Evolutionary conservation across 2,329 filamentous ascomycete genomes (phyloP), one percentile per base, ranked within the genome.

Genomic region (Sporothrix pseudoabietina): DNA sequence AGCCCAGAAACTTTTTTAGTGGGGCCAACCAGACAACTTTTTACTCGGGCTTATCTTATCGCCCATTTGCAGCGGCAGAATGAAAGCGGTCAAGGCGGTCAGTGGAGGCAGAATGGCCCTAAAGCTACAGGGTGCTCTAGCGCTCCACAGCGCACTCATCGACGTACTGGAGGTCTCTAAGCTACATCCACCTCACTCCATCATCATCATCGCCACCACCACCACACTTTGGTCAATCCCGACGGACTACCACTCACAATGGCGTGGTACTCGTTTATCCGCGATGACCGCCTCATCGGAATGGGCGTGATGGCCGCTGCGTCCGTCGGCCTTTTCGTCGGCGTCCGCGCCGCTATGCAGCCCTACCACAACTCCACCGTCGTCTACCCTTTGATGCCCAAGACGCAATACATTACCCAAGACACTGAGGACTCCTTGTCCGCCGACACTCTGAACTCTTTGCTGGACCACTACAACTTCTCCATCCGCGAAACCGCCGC

Each of bases 371-470:
- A n/a, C 9, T 89, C 88, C 74, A 47, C 35, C 49, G 52, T 70
- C 35, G 44, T 41, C 22, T 70, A 57, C 52, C 87, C 88, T 49
- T 79, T 84, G 52, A 87, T 89, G 74, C 89, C 89, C 49, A 90
- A 91, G 79, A 88, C 91, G 69, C 88, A 91, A 77, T 92, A 92
- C 79, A 92, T 93, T 76, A 92, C 89, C 16, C 90, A 94, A 79
- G 89, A 91, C 32, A 92, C 91, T 1, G 91, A 94, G 78, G 91
- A 94, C 78, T 87, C 91, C 1, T 84, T 94, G 57, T 87, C 89
- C 73, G 79, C 89, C 12, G 84, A 86, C 57, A 94, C 92, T 0
- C 84, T 94, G 10, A 84, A 89, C 70, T 91, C 89, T 76, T 85
- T 94, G 4, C 83, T 92, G 14, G 84, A 87, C 70, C 92, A 92